These are phyloP conservation scores for Pseudogymnoascus verrucosus DNA, from an alignment of 2,329 filamentous ascomycete species.

Conservation along the genomic window DNA sequence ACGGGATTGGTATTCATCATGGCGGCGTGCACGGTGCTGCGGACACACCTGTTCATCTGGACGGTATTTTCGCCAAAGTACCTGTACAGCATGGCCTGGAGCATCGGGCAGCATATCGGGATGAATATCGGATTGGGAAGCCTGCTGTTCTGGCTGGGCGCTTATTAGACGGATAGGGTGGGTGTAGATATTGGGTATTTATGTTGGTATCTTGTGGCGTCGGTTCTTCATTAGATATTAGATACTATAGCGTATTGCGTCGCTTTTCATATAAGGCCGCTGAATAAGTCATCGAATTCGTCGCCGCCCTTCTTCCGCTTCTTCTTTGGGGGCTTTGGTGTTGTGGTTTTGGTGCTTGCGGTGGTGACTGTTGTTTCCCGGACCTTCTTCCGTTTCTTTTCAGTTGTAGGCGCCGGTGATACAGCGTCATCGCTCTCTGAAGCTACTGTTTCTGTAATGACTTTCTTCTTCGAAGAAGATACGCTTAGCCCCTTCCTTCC, in stretches of 20 bases:
- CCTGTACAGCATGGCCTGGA: constrained; percentile 86
- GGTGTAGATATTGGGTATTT: not conserved
- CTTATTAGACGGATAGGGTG: constrained; percentile 22
- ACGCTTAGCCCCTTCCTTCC: not conserved
- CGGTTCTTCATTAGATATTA: not conserved
- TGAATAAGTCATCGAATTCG: constrained; percentile 68
- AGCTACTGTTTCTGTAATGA: not conserved
- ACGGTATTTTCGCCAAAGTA: constrained; percentile 98
- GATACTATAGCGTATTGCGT: not conserved
- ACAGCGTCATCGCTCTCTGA: not conserved
- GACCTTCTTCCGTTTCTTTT: constrained; percentile 22
- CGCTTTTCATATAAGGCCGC: constrained; percentile 40
- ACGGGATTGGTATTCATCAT: constrained; percentile 66
- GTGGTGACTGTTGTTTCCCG: not conserved
- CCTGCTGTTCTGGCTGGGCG: constrained; percentile 47
- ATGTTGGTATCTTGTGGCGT: not conserved
- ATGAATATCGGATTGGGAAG: constrained; percentile 60
- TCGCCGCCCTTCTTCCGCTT: constrained; percentile 51
- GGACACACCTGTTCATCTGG: constrained; percentile 95
- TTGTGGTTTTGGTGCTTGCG: not conserved
- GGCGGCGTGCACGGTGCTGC: constrained; percentile 73
- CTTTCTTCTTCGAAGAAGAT: not conserved
- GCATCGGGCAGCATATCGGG: constrained; percentile 67
- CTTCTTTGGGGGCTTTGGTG: constrained; percentile 38
- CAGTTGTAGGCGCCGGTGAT: not conserved